A percentile compares a stretch with the other conserved stretches of the same genome.
Conservation (phyloP, 345 rosid species). For the Eucalyptus erythrocorys region DNA sequence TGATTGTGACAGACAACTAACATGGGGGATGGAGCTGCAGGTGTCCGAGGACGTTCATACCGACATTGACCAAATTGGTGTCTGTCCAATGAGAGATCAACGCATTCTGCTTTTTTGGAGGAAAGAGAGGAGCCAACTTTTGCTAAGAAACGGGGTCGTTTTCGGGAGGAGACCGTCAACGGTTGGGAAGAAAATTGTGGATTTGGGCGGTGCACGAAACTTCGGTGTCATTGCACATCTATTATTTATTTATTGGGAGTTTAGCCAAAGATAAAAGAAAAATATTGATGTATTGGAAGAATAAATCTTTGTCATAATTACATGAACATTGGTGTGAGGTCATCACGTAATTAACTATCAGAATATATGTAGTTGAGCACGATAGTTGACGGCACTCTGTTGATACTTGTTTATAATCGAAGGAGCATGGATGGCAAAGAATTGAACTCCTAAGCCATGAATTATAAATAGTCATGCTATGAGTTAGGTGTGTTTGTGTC, state of each 20-base stretch:
- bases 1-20: neutral
- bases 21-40: neutral
- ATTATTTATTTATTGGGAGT: neutral
- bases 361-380: neutral
- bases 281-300: neutral
- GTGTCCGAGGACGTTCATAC: neutral
- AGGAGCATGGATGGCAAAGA: neutral
- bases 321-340: neutral
- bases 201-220: neutral
- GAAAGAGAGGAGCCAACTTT: neutral
- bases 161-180: no score
- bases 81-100: neutral
- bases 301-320: neutral
- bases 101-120: neutral
- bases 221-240: neutral
- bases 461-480: rapidly evolving
- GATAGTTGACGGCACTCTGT: rapidly evolving
- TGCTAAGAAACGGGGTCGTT: neutral
- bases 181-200: neutral
- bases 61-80: neutral
- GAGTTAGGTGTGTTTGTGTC: rapidly evolving
- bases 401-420: neutral
- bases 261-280: neutral
- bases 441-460: rapidly evolving
- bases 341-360: rapidly evolving